Conservation (phyloP, 2,329 filamentous ascomycete species). For the Xylaria multiplex region DNA sequence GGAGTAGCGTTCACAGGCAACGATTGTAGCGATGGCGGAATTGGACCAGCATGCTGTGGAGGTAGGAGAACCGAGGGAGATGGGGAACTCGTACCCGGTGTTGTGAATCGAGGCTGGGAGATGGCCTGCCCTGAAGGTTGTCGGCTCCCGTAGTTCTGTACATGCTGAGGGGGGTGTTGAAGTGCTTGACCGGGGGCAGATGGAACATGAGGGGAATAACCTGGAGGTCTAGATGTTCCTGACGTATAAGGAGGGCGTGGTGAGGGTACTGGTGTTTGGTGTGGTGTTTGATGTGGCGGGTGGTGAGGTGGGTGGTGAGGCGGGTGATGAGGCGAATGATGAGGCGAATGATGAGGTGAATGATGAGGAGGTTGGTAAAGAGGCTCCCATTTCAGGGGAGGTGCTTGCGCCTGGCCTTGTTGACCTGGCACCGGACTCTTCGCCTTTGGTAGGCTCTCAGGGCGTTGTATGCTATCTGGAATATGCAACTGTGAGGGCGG, state of each 20-base stretch:
- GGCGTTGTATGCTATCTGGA: conserved; percentile 50
- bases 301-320: conserved; percentile 48
- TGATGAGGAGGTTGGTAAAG: conserved; percentile 50
- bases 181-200: conserved; percentile 39
- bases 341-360: conserved; percentile 44
- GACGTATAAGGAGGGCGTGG: conserved; percentile 46
- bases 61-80: conserved; percentile 47
- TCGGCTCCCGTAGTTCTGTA: conserved; percentile 42
- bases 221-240: conserved; percentile 44
- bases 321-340: neutral
- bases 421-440: conserved; percentile 47
- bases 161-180: conserved; percentile 40
- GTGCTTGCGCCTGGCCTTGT: conserved; percentile 44
- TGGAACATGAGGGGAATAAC: conserved; percentile 43
- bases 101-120: conserved; percentile 51
- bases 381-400: conserved; percentile 55
- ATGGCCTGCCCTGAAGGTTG: conserved; percentile 41
- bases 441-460: conserved; percentile 48
- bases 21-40: conserved; percentile 47
- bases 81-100: conserved; percentile 45
- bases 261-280: conserved; percentile 49
- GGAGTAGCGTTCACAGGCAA: conserved; percentile 46
- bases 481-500: conserved; percentile 44
- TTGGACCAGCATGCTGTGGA: conserved; percentile 47
- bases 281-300: conserved; percentile 46